Percentiles rank a stretch among this genome's conserved stretches.
phyloP scores from a whole-genome alignment of 495 filamentous ascomycete genomes.

The Neurospora sp. region DNA sequence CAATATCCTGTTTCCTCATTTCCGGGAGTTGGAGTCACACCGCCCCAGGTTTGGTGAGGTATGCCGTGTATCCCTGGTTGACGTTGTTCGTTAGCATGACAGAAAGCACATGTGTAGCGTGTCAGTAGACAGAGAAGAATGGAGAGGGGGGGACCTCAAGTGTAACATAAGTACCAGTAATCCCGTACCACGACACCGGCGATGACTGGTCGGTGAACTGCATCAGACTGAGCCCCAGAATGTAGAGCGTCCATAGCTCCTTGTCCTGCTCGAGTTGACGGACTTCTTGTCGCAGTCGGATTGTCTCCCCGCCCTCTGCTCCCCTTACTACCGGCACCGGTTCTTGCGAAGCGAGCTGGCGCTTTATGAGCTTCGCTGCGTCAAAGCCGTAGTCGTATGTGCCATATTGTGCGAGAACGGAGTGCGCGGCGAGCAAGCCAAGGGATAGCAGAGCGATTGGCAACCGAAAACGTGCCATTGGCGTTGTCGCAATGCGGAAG shows the following conservation, averaged over 20 bases:
- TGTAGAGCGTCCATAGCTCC: conserved; percentile 50
- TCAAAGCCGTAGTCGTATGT: conserved; percentile 35
- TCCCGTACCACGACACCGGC: conserved; percentile 50
- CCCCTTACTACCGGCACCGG: conserved; percentile 11
- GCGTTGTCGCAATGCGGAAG: not conserved
- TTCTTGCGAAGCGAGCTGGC: conserved; percentile 9
- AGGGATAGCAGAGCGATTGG: conserved; percentile 1
- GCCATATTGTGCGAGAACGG: conserved; percentile 9
- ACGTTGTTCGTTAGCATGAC: not conserved
- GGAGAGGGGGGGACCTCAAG: not conserved
- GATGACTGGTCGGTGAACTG: conserved; percentile 43
- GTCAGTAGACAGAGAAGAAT: conserved; percentile 1
- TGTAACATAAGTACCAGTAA: conserved; percentile 24
- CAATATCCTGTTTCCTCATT: conserved; percentile 51
- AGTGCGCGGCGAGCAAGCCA: not conserved
- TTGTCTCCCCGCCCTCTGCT: conserved; percentile 3
- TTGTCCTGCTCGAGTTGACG: conserved; percentile 45
- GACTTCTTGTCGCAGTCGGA: conserved; percentile 37
- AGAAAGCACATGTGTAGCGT: not conserved
- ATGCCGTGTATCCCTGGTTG: conserved; percentile 52
- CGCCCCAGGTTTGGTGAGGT: conserved; percentile 47
- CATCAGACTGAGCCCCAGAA: conserved; percentile 44
- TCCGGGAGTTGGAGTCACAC: conserved; percentile 38
- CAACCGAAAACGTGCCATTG: conserved; percentile 5
- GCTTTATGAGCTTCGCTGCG: conserved; percentile 14